Base-by-base conservation (phyloP, 2,329 filamentous ascomycete genomes). In the Fusarium tjaetaba region DNA sequence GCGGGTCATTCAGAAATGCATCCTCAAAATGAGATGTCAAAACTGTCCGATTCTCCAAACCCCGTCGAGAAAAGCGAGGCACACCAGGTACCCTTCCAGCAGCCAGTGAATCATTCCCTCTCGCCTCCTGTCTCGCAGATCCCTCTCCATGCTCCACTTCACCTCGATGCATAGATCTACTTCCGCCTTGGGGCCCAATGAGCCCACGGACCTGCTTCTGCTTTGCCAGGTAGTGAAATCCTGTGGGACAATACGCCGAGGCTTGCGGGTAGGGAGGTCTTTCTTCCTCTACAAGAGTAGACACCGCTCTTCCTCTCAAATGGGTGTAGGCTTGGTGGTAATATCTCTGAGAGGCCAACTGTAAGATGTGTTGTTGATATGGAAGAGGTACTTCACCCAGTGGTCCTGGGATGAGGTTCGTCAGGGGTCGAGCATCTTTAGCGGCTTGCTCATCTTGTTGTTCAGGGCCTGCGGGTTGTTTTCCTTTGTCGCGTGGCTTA, bases 221-320 rank as follows among this genome's bases (percentile, higher is more conserved):
- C 28, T 52, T 52, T 18, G 39, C 56, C 16, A 28, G 6, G 26
- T 34, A 30, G 11, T 38, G 57, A 14, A 48, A 22, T 8, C 46
- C 55, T 6, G 20, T 38, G 3, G 58, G 57, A 16, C 48, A 57
- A 15, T 64, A 61, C 13, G 56, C 61, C 1, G 24, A 30, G 11
- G 14, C 45, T 20, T 13, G n/a, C 4, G 45, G 38, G 8, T 38
- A 26, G 9, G 66, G 57, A 14, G 15, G 11, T 39, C 72, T 56
- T 2, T 51, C 46, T 41, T 76, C 56, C 38, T 76, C 73, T 10
- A 75, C 42, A 7, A 72, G 36, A n/a, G 73, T 75, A 13, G 45
- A 61, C 8, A 56, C 36, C 15, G 49, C 22, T 11, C 22, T 13
- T 11, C 67, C 72, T 2, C 18, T 16, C 26, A 36, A 28, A 32